Evolutionary conservation across 2,329 filamentous ascomycete species (phyloP), one percentile per base, ranked within the genome.

Genomic region (Alternaria sp.): DNA sequence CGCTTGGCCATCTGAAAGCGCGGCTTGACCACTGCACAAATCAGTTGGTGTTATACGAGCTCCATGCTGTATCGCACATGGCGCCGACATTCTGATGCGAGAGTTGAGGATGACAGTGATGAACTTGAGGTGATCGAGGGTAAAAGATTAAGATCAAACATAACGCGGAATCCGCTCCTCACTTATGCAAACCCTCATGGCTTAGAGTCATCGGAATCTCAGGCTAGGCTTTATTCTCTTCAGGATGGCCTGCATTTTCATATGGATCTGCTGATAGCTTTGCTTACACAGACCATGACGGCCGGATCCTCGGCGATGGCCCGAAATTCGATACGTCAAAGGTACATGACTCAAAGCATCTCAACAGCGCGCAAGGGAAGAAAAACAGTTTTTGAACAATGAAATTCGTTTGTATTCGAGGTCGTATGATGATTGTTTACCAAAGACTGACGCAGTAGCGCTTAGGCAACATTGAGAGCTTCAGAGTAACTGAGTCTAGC

Each of bases 281-380:
- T 27, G 50, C 50, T 52, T 52, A 27, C 50, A 52, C 50, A 41
- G 34, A 34, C 50, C 50, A 41, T 22, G 9, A 20, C 34, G 34
- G 49, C 25, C 50, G 50, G 50, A 38, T 14, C 50, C 22, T 52
- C 50, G 50, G 50, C 50, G 50, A 52, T 27, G 50, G 22, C 22
- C 50, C 36, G 50, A 52, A 52, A 12, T n/a, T 41, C 46, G 22
- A 25, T 38, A 38, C 32, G 46, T 50, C 32, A 50, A 14, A 36
- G 20, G 20, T 50, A 32, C 14, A 38, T 27, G 22, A 38, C 30
- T 50, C 46, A 50, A 22, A 27, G 11, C 2, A 38, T 50, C 14
- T 14, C 46, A 34, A 27, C 34, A 27, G 10, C 20, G 46, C 20
- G 4, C 40, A 43, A 12, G 20, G 11, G 14, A 22, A n/a, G n/a